A percentile compares a stretch with the other conserved stretches of the same genome.
phyloP scores from a whole-genome alignment of 2,329 filamentous ascomycete species.

The Fusarium sp. region DNA sequence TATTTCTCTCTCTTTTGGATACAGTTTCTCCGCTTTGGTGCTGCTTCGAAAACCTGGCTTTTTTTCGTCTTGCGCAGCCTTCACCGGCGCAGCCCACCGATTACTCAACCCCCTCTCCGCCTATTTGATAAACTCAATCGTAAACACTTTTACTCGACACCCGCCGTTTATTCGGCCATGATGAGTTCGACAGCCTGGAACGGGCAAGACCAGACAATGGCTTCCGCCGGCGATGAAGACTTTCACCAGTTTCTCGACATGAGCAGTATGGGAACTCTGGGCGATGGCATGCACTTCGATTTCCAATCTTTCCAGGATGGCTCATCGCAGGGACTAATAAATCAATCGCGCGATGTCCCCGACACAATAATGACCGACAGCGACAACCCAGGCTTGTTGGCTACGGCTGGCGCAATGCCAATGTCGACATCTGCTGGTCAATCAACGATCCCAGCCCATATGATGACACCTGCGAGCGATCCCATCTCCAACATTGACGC shows the following conservation, averaged over 20 bases:
- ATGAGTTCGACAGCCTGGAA: constrained; percentile 68
- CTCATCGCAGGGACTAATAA: constrained; percentile 49
- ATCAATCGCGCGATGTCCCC: constrained; percentile 45
- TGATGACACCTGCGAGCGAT: constrained; percentile 60
- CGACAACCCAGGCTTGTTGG: constrained; percentile 47
- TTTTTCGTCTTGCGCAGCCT: constrained; percentile 14
- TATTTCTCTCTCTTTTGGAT: background rate
- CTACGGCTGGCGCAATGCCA: constrained; percentile 51
- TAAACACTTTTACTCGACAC: constrained; percentile 20
- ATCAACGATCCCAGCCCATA: constrained; percentile 58
- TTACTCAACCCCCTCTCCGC: constrained; percentile 25
- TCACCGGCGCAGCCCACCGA: constrained; percentile 13
- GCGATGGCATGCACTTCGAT: constrained; percentile 68
- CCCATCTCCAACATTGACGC: constrained; percentile 70
- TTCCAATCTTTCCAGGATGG: constrained; percentile 65
- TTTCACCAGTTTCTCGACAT: constrained; percentile 74
- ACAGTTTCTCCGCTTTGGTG: constrained; percentile 28
- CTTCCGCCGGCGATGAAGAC: constrained; percentile 65
- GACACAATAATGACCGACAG: constrained; percentile 53
- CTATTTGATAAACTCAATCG: constrained; percentile 14
- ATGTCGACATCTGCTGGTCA: constrained; percentile 61
- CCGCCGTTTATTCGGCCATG: constrained; percentile 49
- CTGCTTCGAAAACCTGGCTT: constrained; percentile 12
- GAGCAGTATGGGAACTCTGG: constrained; percentile 64
- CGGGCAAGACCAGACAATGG: constrained; percentile 66